Base-by-base conservation (phyloP, 139 green algal genomes). In the Closterium sp. region DNA sequence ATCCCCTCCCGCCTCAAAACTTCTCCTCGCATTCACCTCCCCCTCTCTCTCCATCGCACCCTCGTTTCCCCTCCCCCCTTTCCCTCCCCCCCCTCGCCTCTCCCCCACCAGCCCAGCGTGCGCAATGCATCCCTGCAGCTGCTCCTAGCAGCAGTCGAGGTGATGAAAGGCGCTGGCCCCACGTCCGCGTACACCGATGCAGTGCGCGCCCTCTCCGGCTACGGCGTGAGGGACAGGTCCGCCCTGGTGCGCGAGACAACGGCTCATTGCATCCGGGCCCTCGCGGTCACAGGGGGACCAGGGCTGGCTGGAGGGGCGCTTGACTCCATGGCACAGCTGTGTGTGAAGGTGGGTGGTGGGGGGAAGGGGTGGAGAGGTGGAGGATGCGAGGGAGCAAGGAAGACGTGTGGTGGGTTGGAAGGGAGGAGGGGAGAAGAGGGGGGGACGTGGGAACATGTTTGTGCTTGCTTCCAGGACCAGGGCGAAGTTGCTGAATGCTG, bases 331-430 rank as follows among this genome's bases (percentile, higher is more conserved):
- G 89, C 89, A 6, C 33, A 91, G 25, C 87, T 93, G 19, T 93
- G 91, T 34, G 81, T 93, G 30, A 93, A 93, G 88, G 91, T 93
- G 38, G n/a, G 89, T 86, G 83, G 83, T 25, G 83, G 25, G n/a
- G n/a, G n/a, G n/a, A n/a, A n/a, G n/a, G n/a, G n/a, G n/a, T n/a
- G n/a, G n/a, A n/a, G n/a, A n/a, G n/a, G n/a, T n/a, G n/a, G n/a
- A n/a, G n/a, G n/a, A n/a, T n/a, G n/a, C n/a, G n/a, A n/a, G n/a
- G n/a, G n/a, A n/a, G n/a, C n/a, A n/a, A 55, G 36, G 36, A 4
- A 12, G 36, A 6, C 36, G 36, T 4, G 36, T 12, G 36, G 36
- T 4, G 36, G 5, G 36, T 6, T 55, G 36, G 36, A 55, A 12
- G 16, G 38, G 38, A 66, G 10, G 38, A 66, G 38, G 38, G 21